These are phyloP conservation scores for Nemania sp. DNA, from an alignment of 2,329 filamentous ascomycete genomes.

Conservation along the genomic window DNA sequence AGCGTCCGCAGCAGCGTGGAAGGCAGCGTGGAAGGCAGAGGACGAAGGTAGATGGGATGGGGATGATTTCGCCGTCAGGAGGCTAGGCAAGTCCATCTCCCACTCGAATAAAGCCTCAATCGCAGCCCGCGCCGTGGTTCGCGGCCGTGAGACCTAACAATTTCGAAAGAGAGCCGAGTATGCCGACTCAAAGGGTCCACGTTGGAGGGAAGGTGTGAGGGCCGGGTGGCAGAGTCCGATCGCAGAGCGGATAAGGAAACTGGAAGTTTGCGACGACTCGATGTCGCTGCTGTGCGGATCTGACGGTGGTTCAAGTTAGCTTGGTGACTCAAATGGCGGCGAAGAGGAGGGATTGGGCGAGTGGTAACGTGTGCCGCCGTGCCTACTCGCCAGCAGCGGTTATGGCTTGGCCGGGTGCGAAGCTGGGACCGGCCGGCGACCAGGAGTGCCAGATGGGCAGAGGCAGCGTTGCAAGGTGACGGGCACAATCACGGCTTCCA, in stretches of 20 bases:
- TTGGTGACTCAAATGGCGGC: constrained; percentile 5
- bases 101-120: constrained; percentile 21
- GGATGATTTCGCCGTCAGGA: constrained; percentile 34
- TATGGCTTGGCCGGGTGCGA: constrained; percentile 18
- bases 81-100: constrained; percentile 40
- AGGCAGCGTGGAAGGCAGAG: constrained; percentile 26
- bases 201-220: constrained; percentile 10
- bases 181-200: not conserved
- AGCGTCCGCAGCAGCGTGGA: constrained; percentile 35
- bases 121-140: constrained; percentile 15
- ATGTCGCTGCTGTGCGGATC: constrained; percentile 19
- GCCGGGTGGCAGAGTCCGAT: constrained; percentile 32
- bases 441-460: constrained; percentile 20
- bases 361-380: constrained; percentile 12
- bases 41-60: constrained; percentile 27
- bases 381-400: constrained; percentile 20
- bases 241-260: constrained; percentile 29
- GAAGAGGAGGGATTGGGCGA: constrained; percentile 5
- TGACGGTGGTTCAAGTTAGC: constrained; percentile 24
- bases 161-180: constrained; percentile 11
- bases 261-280: constrained; percentile 17
- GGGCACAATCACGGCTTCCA: constrained; percentile 27
- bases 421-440: constrained; percentile 21
- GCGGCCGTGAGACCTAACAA: constrained; percentile 17
- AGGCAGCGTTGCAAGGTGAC: constrained; percentile 23